These are phyloP conservation scores for carrot (Daucus carota) DNA, from an alignment of 129 eudicot genomes.

Conservation along the genomic window DNA sequence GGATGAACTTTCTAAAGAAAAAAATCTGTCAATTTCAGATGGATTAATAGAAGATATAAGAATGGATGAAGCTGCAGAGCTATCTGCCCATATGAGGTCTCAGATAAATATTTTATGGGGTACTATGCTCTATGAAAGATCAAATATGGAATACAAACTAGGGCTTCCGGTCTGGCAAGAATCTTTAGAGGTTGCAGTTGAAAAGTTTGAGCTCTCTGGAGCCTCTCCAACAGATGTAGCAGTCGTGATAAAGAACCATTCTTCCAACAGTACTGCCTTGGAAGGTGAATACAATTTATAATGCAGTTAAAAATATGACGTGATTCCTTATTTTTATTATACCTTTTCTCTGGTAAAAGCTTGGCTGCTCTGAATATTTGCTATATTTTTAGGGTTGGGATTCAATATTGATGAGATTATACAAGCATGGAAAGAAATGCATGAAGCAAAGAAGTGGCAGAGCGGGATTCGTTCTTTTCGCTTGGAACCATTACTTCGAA, in stretches of 20 bases:
- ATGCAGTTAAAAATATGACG: background rate
- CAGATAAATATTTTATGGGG: conserved; percentile 81
- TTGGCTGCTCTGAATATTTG: no score
- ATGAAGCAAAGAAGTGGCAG: conserved; percentile 76
- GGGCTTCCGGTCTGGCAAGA: conserved; percentile 80
- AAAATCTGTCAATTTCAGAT: conserved; percentile 30
- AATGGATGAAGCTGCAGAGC: conserved; percentile 53
- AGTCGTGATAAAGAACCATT: conserved; percentile 91
- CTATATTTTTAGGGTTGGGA: conserved; percentile 48
- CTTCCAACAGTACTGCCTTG: conserved; percentile 53
- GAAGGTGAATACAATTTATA: background rate
- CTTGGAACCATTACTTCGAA: conserved; percentile 61
- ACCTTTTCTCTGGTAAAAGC: background rate
- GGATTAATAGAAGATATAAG: conserved; percentile 28
- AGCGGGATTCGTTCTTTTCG: conserved; percentile 56
- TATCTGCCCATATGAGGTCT: conserved; percentile 56
- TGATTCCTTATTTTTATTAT: background rate
- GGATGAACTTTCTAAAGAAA: conserved; percentile 32
- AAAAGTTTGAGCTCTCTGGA: conserved; percentile 87
- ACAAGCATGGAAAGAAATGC: conserved; percentile 96
- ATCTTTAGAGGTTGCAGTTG: conserved; percentile 71
- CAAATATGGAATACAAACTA: conserved; percentile 78
- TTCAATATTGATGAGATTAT: conserved; percentile 89
- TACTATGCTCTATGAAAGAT: conserved; percentile 81
- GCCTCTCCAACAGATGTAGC: conserved; percentile 79